These are phyloP conservation scores for Epichloe festucae DNA, from an alignment of 2,329 filamentous ascomycete species.

Conservation along the genomic window DNA sequence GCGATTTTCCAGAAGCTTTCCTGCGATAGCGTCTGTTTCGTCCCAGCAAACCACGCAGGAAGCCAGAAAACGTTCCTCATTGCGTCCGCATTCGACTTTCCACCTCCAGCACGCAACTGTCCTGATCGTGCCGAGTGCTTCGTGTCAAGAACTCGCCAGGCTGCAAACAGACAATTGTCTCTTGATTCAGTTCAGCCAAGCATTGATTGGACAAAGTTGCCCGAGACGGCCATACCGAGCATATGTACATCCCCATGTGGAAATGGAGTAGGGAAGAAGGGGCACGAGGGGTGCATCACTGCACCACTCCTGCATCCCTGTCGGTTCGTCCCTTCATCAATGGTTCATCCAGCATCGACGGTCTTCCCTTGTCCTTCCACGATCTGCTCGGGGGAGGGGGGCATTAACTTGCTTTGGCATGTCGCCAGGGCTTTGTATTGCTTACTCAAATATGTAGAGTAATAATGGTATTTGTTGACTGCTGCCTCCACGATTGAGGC, in stretches of 20 bases:
- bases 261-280: neutral
- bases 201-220: too few species aligned
- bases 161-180: neutral
- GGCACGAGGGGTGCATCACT: too few species aligned
- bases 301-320: neutral
- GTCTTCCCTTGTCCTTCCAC: neutral
- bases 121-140: neutral
- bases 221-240: too few species aligned
- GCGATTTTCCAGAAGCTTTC: constrained; percentile 5
- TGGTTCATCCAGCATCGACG: too few species aligned
- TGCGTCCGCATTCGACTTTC: too few species aligned
- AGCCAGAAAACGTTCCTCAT: too few species aligned
- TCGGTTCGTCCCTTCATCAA: neutral
- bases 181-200: neutral
- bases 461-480: neutral
- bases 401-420: too few species aligned
- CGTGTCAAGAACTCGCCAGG: neutral
- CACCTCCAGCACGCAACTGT: too few species aligned
- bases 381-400: neutral
- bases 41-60: too few species aligned
- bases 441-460: neutral
- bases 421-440: too few species aligned
- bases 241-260: neutral
- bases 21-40: neutral
- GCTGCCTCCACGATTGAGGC: neutral